A percentile compares a stretch with the other conserved stretches of the same genome.
Evolutionary conservation across 768 basidiomycete species (phyloP).

Genomic region (Fomitopsis pulvina): DNA sequence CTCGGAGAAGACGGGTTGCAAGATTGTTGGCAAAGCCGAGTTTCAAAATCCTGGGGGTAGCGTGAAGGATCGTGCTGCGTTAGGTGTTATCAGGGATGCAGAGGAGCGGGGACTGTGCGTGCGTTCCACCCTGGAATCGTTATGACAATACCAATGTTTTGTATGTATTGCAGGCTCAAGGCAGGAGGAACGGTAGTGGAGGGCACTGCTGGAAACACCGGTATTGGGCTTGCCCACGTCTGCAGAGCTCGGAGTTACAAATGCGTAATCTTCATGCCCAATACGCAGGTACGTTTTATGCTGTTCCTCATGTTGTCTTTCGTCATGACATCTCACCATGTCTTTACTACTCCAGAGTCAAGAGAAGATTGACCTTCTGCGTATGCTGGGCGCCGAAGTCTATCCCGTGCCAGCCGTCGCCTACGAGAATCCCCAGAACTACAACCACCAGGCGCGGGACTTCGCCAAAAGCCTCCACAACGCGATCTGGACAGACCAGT

Average conservation of each 20-base stretch:
- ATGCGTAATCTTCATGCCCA: constrained; percentile 99
- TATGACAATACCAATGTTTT: not conserved
- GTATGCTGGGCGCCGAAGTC: constrained; percentile 97
- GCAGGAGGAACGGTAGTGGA: constrained; percentile 97
- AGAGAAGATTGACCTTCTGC: constrained; percentile 96
- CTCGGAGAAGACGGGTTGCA: constrained; percentile 76
- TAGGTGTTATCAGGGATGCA: constrained; percentile 81
- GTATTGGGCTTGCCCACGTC: constrained; percentile 92
- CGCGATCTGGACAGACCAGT: constrained; percentile 96
- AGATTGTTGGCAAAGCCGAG: constrained; percentile 94
- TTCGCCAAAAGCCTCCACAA: constrained; percentile 70
- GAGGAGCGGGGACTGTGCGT: constrained; percentile 77
- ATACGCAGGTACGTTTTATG: constrained; percentile 60
- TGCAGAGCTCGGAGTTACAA: constrained; percentile 90
- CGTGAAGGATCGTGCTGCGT: constrained; percentile 95
- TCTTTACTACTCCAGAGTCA: constrained; percentile 54
- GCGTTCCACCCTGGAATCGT: not conserved
- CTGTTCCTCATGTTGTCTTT: not conserved
- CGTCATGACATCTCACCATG: not conserved
- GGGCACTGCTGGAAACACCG: constrained; percentile 97
- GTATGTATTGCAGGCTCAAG: constrained; percentile 46
- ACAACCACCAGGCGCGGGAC: constrained; percentile 95
- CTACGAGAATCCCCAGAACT: constrained; percentile 91
- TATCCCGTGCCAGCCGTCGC: constrained; percentile 94
- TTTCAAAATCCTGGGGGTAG: constrained; percentile 99